A percentile compares a stretch with the other conserved stretches of the same genome.
Conservation (phyloP, 2,329 filamentous ascomycete species). For the Pyrenochaeta sp. region DNA sequence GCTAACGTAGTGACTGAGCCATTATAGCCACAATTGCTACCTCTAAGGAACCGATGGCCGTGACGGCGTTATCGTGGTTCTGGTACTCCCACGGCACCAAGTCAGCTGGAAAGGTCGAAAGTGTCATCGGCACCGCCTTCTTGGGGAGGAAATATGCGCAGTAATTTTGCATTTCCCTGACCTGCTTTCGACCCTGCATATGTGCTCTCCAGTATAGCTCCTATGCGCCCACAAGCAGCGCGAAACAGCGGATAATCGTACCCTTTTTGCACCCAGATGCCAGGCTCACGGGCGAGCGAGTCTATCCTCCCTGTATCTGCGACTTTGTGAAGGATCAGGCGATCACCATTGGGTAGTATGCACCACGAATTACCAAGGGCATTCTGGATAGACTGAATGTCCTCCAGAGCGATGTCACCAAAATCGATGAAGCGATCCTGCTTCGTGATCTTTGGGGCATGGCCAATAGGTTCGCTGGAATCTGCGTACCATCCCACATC, state of each 20-base stretch:
- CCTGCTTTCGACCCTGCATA: constrained; percentile 17
- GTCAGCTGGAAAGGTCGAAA: background rate
- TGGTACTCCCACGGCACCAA: too few species aligned
- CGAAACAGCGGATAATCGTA: constrained; percentile 7
- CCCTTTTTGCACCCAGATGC: constrained; percentile 8
- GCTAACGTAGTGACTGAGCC: too few species aligned
- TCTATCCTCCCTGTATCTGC: background rate
- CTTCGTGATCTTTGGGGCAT: constrained; percentile 78
- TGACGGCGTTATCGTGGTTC: too few species aligned
- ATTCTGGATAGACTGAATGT: constrained; percentile 64
- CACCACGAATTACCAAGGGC: constrained; percentile 76
- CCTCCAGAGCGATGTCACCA: constrained; percentile 60
- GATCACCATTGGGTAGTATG: constrained; percentile 33
- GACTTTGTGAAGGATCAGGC: constrained; percentile 37
- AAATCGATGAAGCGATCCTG: constrained; percentile 71
- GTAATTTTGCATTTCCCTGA: constrained; percentile 15
- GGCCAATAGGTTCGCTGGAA: constrained; percentile 39
- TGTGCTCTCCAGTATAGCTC: constrained; percentile 14
- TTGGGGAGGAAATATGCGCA: background rate
- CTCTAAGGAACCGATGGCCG: too few species aligned
- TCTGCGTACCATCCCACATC: constrained; percentile 42
- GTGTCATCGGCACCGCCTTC: background rate
- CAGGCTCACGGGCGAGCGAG: background rate
- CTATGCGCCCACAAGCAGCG: constrained; percentile 6
- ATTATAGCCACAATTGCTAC: too few species aligned